Conservation (phyloP, 2,329 filamentous ascomycete species). For the Periconia digitata region DNA sequence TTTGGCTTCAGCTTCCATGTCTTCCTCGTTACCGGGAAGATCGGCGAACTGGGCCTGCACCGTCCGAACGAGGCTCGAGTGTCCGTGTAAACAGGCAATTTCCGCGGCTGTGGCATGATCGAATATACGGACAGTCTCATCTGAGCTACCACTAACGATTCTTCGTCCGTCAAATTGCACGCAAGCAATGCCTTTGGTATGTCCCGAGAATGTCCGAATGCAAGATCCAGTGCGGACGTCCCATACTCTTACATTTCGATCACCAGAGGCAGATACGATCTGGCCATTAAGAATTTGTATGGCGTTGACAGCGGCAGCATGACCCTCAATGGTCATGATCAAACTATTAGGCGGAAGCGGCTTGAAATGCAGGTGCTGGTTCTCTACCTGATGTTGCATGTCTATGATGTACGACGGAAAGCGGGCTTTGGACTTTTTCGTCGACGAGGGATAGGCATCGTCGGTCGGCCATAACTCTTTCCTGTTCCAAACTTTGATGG, state of each 20-base stretch:
- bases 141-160: constrained; percentile 94
- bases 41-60: constrained; percentile 95
- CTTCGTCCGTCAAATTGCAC: constrained; percentile 93
- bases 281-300: constrained; percentile 85
- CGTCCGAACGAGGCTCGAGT: constrained; percentile 83
- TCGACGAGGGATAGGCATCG: constrained; percentile 44
- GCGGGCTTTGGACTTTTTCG: constrained; percentile 44
- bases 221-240: constrained; percentile 79
- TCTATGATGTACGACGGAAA: constrained; percentile 60
- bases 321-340: constrained; percentile 78
- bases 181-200: constrained; percentile 94
- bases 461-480: constrained; percentile 47
- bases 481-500: constrained; percentile 95
- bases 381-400: constrained; percentile 43
- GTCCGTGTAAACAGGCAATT: constrained; percentile 82
- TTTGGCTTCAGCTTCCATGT: constrained; percentile 72
- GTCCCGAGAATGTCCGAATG: constrained; percentile 77
- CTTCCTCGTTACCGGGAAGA: constrained; percentile 74
- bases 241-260: constrained; percentile 93
- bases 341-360: constrained; percentile 70
- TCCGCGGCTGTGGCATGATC: constrained; percentile 84
- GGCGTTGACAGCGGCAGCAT: constrained; percentile 90
- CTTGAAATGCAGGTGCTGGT: constrained; percentile 49
- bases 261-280: constrained; percentile 92
- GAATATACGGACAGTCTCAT: constrained; percentile 94